Conservation (phyloP, 495 filamentous ascomycete species). For the Terfezia boudieri region DNA sequence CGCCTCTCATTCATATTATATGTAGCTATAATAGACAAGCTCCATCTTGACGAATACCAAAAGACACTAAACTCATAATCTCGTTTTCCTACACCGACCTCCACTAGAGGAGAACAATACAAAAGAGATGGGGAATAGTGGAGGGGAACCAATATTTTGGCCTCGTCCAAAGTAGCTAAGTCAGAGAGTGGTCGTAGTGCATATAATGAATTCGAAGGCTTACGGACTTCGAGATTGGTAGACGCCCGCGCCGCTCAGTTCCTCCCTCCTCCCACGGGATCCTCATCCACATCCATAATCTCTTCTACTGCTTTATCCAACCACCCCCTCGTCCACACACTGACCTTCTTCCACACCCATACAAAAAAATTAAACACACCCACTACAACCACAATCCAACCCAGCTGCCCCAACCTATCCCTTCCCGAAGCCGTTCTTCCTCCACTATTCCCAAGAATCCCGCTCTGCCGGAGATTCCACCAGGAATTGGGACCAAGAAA, state of each 20-base stretch:
- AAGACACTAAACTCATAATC: too few relatives aligned
- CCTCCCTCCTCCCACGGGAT: neutral
- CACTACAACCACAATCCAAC: constrained; percentile 55
- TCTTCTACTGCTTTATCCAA: constrained; percentile 16
- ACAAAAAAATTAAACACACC: constrained; percentile 51
- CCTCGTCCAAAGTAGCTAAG: too few relatives aligned
- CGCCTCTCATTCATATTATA: too few relatives aligned
- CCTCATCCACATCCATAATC: constrained; percentile 10
- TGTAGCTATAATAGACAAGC: too few relatives aligned
- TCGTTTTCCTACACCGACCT: too few relatives aligned
- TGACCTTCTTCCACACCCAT: constrained; percentile 14
- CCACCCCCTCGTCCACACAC: constrained; percentile 7
- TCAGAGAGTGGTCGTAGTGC: too few relatives aligned
- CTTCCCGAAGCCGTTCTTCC: constrained; percentile 41
- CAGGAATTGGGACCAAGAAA: constrained; percentile 52
- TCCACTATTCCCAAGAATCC: constrained; percentile 21
- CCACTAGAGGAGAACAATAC: too few relatives aligned
- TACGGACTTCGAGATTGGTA: too few relatives aligned
- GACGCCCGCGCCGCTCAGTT: neutral
- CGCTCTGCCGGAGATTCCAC: constrained; percentile 41
- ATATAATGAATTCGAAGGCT: too few relatives aligned
- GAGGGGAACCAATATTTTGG: too few relatives aligned
- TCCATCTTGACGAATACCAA: too few relatives aligned
- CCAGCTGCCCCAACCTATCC: constrained; percentile 49
- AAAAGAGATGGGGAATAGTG: too few relatives aligned